Conservation (phyloP, 2,329 filamentous ascomycete species). For the Cladosporium sp. region DNA sequence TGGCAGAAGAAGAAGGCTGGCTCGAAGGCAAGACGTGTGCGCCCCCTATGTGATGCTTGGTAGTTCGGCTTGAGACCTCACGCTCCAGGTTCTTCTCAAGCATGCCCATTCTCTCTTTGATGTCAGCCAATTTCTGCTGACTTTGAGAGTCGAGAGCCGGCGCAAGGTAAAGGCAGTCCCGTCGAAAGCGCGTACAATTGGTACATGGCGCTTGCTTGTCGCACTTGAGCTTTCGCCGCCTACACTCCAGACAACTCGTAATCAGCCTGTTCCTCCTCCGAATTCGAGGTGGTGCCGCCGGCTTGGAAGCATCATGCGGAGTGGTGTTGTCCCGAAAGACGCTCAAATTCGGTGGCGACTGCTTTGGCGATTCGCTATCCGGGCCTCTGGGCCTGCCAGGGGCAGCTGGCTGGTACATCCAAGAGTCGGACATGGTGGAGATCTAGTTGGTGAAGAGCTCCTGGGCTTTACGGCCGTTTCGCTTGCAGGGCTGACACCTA, state of each 20-base stretch:
- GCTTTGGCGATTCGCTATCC: conserved; percentile 9
- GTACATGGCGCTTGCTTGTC: conserved; percentile 71
- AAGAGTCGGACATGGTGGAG: conserved; percentile 22
- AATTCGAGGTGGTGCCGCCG: conserved; percentile 21
- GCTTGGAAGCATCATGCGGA: conserved; percentile 26
- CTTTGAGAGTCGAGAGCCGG: conserved; percentile 68
- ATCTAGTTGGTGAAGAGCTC: not conserved
- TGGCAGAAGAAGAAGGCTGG: conserved; percentile 13
- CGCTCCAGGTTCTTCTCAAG: conserved; percentile 69
- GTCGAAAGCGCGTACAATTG: conserved; percentile 59
- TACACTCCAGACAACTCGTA: conserved; percentile 68
- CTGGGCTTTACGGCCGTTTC: conserved; percentile 16
- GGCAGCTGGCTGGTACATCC: conserved; percentile 21
- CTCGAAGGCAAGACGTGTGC: conserved; percentile 23
- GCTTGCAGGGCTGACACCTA: conserved; percentile 16
- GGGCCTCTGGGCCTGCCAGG: not conserved
- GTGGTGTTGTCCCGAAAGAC: conserved; percentile 20
- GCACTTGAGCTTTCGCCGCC: conserved; percentile 76
- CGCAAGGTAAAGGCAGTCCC: conserved; percentile 63
- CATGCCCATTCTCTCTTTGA: conserved; percentile 76
- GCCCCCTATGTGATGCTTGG: conserved; percentile 29
- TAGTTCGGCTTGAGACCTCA: conserved; percentile 57
- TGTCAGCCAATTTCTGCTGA: conserved; percentile 69
- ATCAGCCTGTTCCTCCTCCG: conserved; percentile 52
- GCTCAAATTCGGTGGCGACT: conserved; percentile 19